These are phyloP conservation scores for Phytophthora quininea DNA, from an alignment of 352 stramenopile species.

Conservation along the genomic window DNA sequence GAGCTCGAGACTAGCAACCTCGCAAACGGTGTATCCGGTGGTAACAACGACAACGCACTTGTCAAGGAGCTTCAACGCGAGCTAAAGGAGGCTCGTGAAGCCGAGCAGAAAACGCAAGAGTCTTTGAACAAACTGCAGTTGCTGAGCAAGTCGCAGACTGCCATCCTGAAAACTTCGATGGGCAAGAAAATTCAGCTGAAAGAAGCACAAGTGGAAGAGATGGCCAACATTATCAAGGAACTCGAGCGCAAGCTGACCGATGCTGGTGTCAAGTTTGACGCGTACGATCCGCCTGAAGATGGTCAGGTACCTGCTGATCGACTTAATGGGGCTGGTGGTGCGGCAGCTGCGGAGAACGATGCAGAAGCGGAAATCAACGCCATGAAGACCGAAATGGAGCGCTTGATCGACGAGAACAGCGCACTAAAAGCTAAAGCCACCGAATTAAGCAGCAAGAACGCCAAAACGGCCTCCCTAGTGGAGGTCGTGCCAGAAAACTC, in stretches of 20 bases:
- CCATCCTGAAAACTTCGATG: conserved; percentile 85
- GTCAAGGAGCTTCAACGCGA: conserved; percentile 70
- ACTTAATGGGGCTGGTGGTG: conserved; percentile 26
- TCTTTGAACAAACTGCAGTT: conserved; percentile 84
- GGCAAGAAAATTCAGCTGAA: conserved; percentile 83
- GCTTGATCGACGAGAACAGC: conserved; percentile 75
- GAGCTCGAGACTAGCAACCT: conserved; percentile 18
- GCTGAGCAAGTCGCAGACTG: conserved; percentile 84
- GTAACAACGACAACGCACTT: conserved; percentile 19
- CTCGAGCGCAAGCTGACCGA: conserved; percentile 67
- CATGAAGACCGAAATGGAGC: conserved; percentile 80
- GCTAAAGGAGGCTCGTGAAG: conserved; percentile 59
- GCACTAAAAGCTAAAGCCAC: conserved; percentile 33
- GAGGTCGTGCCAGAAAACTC: conserved; percentile 11
- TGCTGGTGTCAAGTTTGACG: conserved; percentile 52
- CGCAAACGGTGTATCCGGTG: conserved; percentile 2
- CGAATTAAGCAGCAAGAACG: conserved; percentile 12
- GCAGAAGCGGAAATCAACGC: conserved; percentile 62
- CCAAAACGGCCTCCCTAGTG: conserved; percentile 2
- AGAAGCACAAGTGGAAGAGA: conserved; percentile 66
- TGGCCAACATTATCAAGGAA: conserved; percentile 61
- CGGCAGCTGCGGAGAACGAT: conserved; percentile 43
- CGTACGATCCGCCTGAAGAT: conserved; percentile 41
- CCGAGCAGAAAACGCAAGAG: conserved; percentile 77
- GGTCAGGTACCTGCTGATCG: conserved; percentile 27